Base-by-base conservation (phyloP, 208 protist genomes). In the Leishmania aethiopica region DNA sequence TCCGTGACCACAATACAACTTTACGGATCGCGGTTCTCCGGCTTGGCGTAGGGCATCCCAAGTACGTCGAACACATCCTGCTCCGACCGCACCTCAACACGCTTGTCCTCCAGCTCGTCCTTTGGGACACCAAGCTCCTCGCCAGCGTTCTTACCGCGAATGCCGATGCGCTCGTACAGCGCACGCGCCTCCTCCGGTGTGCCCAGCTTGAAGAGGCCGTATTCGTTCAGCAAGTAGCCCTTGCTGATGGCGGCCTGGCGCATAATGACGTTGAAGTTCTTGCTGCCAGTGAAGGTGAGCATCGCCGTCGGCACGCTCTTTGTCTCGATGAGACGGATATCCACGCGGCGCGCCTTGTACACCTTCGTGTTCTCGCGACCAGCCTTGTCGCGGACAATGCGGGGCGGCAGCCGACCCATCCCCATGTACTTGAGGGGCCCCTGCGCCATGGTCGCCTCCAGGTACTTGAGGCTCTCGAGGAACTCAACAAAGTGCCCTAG, bases 211-310 rank as follows among this genome's bases (percentile, higher is more conserved):
- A 96, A 97, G 62, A 97, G 89, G 1, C 94, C 94, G 78, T 98
- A 97, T 88, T 98, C 95, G 85, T 96, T 97, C 78, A 98, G 86
- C 42, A 96, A 77, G 82, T 96, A 98, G 2, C 96, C 96, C 60
- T 94, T 95, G 81, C 83, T 90, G 84, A 97, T 94, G n/a, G 96
- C 96, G 19, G 91, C 92, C 84, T 96, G 91, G 1, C 96, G 94
- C 95, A 98, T 98, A 67, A 93, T 95, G 22, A 97, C 93, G 87
- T 98, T 98, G 89, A 98, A 98, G 87, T 97, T 95, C 74, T 97
- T 96, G 83, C 93, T 97, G 17, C 96, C 96, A 0, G 96, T 98
- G 86, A 98, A 98, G 85, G 97, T 98, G 60, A 98, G 91, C 75
- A 98, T 84, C 59, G 96, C 95, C 47, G 94, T 96, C 57, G 95